These are phyloP conservation scores for Neltuma alba DNA, from an alignment of 306 rosid species.

Conservation along the genomic window DNA sequence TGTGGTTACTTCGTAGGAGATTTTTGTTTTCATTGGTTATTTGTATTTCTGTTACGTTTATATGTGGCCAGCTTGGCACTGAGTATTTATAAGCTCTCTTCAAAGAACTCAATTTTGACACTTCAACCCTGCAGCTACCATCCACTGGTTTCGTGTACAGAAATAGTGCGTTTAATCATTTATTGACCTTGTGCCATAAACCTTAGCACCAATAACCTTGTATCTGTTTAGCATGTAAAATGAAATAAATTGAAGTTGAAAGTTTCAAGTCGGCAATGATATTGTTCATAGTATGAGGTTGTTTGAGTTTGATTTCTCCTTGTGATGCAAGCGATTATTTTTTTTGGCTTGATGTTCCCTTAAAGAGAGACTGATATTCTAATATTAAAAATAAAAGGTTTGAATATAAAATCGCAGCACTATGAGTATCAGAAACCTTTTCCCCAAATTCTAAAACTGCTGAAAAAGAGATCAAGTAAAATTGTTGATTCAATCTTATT, in stretches of 20 bases:
- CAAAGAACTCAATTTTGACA: constrained; percentile 39
- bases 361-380: too few species aligned
- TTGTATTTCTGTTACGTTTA: not conserved
- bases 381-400: too few species aligned
- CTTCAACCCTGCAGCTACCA: not conserved
- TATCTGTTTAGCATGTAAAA: not conserved
- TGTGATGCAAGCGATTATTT: not conserved
- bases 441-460: too few species aligned
- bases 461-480: too few species aligned
- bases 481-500: too few species aligned
- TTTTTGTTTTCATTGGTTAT: not conserved
- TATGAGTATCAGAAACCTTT: too few species aligned
- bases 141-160: constrained; percentile 28
- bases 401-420: too few species aligned
- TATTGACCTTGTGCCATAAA: not conserved
- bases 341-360: too few species aligned
- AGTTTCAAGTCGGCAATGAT: not conserved
- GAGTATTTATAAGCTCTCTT: not conserved
- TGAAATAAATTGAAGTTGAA: not conserved
- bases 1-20: constrained; percentile 27
- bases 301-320: not conserved
- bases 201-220: not conserved
- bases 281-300: not conserved
- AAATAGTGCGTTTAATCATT: constrained; percentile 11
- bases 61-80: not conserved